Evolutionary conservation across 75 land plant genomes (phyloP), one percentile per base, ranked within the genome.

Genomic region (Sequoia sempervirens): DNA sequence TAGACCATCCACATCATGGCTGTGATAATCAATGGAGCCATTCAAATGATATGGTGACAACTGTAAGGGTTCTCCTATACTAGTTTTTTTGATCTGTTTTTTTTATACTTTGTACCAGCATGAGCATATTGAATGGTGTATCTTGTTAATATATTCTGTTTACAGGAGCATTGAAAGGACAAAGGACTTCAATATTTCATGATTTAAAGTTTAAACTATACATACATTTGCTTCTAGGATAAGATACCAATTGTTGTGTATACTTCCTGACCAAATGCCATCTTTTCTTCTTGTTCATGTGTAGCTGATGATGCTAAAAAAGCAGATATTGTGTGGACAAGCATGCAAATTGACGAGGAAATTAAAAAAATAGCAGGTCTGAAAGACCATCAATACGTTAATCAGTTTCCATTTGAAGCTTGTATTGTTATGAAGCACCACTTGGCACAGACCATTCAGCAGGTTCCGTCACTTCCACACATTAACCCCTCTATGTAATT

Each of bases 361-460:
- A 83, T 87, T 34, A 93, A 84, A 54, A 97, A 91, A 46, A 90
- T 87, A 61, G 41, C 86, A 56, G 96, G 94, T 43, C 82, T 97
- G 53, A 91, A 84, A n/a, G 91, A 95, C 70, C 68, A 94, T 45
- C 98, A 97, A 81, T 94, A 88, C 83, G 82, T 92, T 53, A 97
- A 96, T 75, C 99, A 97, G 89, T 97, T 96, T 85, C 98, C 99
- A 18, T 96, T 85, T 86, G 99, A 97, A 86, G 91, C 98, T 84
- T 97, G 98, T 84, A 83, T 97, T 87, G 99, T 97, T 36, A 97
- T 97, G 99, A 97, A 97, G 86, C 99, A 97, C 84, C 94, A 96
- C 85, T 85, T 97, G 85, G 99, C 98, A 68, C 90, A 96, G 84
- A 97, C 98, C 15, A 87, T 97, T 80, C 96, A 93, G 36, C 89